phyloP scores from a whole-genome alignment of 306 rosid genomes.

The Castanea crenata region DNA sequence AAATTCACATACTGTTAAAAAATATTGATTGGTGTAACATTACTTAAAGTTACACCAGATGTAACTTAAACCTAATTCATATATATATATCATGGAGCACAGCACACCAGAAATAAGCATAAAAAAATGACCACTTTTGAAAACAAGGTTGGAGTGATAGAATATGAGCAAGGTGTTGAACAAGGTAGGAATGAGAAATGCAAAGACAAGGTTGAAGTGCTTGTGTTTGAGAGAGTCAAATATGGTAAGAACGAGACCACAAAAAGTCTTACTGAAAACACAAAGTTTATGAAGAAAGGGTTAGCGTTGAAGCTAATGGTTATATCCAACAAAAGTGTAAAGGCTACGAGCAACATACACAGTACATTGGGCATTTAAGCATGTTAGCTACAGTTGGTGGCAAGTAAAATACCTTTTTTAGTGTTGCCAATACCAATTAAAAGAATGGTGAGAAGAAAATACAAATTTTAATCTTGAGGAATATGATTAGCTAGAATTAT shows the following conservation, averaged over 20 bases:
- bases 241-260: too few species aligned
- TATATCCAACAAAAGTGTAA: not conserved
- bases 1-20: too few species aligned
- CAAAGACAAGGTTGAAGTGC: constrained; percentile 25
- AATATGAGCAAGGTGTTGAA: constrained; percentile 16
- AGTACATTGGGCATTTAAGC: not conserved
- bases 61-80: too few species aligned
- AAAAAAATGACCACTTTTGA: constrained; percentile 10
- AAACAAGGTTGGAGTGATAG: constrained; percentile 38
- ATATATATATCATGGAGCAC: not conserved
- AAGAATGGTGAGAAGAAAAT: too few species aligned
- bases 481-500: too few species aligned
- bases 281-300: too few species aligned
- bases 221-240: constrained; percentile 33
- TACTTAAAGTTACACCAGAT: too few species aligned
- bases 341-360: not conserved
- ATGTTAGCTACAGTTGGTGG: not conserved
- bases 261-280: too few species aligned
- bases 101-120: not conserved
- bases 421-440: not conserved
- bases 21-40: too few species aligned
- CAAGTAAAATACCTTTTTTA: not conserved
- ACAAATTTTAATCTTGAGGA: too few species aligned
- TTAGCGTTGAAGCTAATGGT: not conserved
- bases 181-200: constrained; percentile 10